Evolutionary conservation across 345 rosid species (phyloP).

Genomic region (Orychophragmus violaceus): DNA sequence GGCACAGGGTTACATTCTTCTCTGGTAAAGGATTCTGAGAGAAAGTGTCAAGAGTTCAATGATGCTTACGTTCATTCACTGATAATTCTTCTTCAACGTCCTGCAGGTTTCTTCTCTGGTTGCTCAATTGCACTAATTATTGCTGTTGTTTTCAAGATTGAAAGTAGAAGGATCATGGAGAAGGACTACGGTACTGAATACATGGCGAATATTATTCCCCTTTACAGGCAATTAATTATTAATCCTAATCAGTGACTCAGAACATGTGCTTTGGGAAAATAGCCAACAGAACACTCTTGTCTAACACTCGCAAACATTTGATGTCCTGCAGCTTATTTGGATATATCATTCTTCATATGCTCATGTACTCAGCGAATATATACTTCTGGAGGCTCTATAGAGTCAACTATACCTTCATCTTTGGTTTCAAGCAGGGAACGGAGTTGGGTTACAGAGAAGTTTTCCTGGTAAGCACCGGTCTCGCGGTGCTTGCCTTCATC

Average conservation of each 20-base stretch:
- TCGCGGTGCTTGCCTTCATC: constrained; percentile 49
- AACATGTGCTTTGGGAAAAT: not conserved
- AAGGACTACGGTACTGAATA: constrained; percentile 41
- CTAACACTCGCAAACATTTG: not conserved
- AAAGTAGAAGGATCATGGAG: constrained; percentile 41
- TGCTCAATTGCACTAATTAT: constrained; percentile 49
- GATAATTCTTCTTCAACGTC: not conserved
- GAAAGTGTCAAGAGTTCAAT: not conserved
- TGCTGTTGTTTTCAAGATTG: constrained; percentile 51
- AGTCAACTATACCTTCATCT: constrained; percentile 66
- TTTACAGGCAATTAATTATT: constrained; percentile 50
- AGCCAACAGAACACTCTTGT: not conserved
- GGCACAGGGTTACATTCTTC: constrained; percentile 58
- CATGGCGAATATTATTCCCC: constrained; percentile 65
- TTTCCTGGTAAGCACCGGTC: constrained; percentile 55
- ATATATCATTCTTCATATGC: constrained; percentile 55
- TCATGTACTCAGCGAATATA: constrained; percentile 48
- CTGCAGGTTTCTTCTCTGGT: constrained; percentile 60
- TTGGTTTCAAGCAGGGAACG: constrained; percentile 69
- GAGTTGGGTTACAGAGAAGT: constrained; percentile 57
- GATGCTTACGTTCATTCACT: not conserved
- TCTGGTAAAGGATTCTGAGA: constrained; percentile 37
- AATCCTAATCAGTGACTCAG: not conserved
- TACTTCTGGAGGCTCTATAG: constrained; percentile 66
- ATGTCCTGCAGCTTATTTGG: constrained; percentile 61